Evolutionary conservation across 1,284 basidiomycete genomes (phyloP).

Genomic region (Moniliella sp.): DNA sequence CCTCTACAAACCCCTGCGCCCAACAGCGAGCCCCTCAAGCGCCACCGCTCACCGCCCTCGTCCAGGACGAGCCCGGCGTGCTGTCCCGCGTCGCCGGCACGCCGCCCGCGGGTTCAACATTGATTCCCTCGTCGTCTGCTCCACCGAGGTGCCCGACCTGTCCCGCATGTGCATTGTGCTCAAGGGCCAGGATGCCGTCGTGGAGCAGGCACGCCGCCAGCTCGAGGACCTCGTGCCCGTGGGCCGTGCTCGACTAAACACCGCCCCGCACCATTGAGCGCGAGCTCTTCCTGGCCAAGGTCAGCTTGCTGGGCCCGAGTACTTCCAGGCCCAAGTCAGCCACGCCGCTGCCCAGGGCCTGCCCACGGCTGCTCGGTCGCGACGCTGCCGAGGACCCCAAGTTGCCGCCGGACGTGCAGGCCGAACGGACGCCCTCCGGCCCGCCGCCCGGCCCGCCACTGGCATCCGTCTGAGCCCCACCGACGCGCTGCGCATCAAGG

Average conservation of each 20-base stretch:
- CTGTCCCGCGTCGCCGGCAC: constrained; percentile 82
- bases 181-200: constrained; percentile 82
- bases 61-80: constrained; percentile 98
- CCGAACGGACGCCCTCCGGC: no score
- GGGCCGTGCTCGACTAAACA: constrained; percentile 32
- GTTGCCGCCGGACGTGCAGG: no score
- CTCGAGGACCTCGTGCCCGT: constrained; percentile 27
- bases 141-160: constrained; percentile 86
- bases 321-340: constrained; percentile 45
- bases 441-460: constrained; percentile 1
- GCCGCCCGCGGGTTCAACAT: constrained; percentile 93
- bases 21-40: constrained; percentile 77
- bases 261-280: constrained; percentile 49
- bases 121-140: constrained; percentile 91
- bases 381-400: constrained; percentile 2
- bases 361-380: constrained; percentile 2
- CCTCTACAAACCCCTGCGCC: constrained; percentile 62
- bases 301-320: constrained; percentile 90
- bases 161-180: constrained; percentile 96
- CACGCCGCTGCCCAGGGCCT: constrained; percentile 1
- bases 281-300: constrained; percentile 66
- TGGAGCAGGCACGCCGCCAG: constrained; percentile 52
- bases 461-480: constrained; percentile 45
- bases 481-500: constrained; percentile 67
- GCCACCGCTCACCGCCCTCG: constrained; percentile 90